Conservation (phyloP, 305 asterid genomes). For the Plantago rigida region DNA sequence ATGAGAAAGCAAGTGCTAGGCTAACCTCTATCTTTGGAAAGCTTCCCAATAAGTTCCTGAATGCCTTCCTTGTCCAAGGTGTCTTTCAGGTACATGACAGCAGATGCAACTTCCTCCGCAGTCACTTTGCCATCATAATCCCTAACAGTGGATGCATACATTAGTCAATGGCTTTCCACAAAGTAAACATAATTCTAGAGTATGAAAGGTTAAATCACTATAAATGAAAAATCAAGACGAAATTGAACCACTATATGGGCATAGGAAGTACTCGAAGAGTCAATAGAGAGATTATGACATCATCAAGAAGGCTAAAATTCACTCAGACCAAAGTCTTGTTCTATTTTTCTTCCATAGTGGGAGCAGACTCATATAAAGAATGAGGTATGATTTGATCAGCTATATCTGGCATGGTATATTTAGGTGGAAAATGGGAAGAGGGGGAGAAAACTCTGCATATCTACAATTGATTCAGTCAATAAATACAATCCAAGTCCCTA, state of each 20-base stretch:
- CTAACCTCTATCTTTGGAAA: constrained; percentile 91
- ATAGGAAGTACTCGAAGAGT: constrained; percentile 10
- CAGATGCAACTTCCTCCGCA: constrained; percentile 94
- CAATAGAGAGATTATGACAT: neutral
- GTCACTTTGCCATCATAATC: constrained; percentile 98
- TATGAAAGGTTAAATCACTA: constrained; percentile 1
- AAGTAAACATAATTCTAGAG: constrained; percentile 15
- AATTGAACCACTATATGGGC: neutral
- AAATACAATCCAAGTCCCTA: neutral
- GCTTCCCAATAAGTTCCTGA: constrained; percentile 70
- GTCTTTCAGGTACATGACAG: constrained; percentile 85
- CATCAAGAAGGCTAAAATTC: constrained; percentile 9
- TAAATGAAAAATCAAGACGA: neutral
- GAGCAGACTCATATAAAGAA: neutral
- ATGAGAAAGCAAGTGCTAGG: constrained; percentile 17
- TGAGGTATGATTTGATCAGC: neutral
- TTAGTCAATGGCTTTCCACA: constrained; percentile 17
- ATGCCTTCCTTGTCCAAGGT: constrained; percentile 89
- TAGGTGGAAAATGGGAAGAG: neutral
- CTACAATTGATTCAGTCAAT: neutral
- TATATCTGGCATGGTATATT: neutral
- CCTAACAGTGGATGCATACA: constrained; percentile 33
- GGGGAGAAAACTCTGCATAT: neutral
- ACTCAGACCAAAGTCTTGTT: neutral
- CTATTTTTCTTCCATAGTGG: neutral